Base-by-base conservation (phyloP, 768 basidiomycete genomes). In the Kondoa subrosea region DNA sequence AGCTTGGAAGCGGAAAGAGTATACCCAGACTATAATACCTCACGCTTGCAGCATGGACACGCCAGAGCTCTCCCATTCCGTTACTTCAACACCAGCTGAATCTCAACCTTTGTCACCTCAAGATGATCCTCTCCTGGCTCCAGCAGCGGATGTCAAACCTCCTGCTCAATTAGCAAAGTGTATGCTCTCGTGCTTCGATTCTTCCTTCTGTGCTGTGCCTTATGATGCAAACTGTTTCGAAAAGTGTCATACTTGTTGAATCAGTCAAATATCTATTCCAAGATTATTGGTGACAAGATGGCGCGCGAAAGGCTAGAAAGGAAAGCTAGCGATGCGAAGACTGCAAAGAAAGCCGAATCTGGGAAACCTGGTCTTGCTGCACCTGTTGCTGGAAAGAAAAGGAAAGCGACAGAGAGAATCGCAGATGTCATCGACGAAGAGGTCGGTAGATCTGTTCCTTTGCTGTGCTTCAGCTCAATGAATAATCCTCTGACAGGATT, bases 271-370 rank as follows among this genome's bases (percentile, higher is more conserved):
- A 56, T 70, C 40, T 61, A 70, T 63, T 14, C 34, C 67, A n/a
- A 70, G 31, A 33, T 70, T 67, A 40, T 67, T 27, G 69, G 69
- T n/a, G 68, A 69, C 25, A 69, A 70, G 56, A 66, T 71, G 60
- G 26, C 33, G 8, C 25, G 65, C 34, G 69, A 66, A 58, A 58
- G 65, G n/a, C 60, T 61, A 34, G 69, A 69, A 21, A 60, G 68
- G 50, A 57, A 62, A 2, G 29, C 62, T 59, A 32, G 66, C 26
- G 59, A 56, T 26, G 64, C 58, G 29, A 31, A 29, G 25, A 66
- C 62, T 34, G 32, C 27, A 34, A 65, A 62, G 60, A 40, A 61
- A 29, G 67, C 32, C 16, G 29, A 27, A 15, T 21, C 25, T 50
- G 62, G 26, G 14, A 25, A 34, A 17, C 29, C 58, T 32, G 57